A percentile compares a stretch with the other conserved stretches of the same genome.
Conservation (phyloP, 129 eudicot species). For the Apium graveolens region DNA sequence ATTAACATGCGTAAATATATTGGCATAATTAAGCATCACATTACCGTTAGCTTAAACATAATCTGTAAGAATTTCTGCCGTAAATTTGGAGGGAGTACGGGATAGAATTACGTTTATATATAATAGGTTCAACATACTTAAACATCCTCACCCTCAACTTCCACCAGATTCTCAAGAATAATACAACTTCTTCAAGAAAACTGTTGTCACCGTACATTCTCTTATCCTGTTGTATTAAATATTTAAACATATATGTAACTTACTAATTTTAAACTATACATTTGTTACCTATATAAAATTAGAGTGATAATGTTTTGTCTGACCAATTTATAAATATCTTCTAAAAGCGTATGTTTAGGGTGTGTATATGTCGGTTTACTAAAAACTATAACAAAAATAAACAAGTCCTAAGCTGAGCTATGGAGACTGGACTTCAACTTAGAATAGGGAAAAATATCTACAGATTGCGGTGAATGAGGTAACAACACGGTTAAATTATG, state of each 20-base stretch:
- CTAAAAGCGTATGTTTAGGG: no score
- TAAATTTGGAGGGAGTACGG: background rate
- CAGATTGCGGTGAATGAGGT: background rate
- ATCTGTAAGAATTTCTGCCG: background rate
- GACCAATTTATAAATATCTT: no score
- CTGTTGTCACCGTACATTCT: background rate
- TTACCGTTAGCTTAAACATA: background rate
- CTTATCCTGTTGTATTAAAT: background rate
- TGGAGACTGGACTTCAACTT: background rate
- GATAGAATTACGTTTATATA: background rate
- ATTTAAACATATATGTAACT: no score
- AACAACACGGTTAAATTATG: background rate
- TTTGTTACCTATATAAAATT: no score
- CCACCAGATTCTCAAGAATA: background rate
- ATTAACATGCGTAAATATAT: background rate
- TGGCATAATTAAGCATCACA: background rate
- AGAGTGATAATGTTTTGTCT: no score
- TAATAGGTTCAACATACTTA: no score
- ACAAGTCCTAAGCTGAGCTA: background rate
- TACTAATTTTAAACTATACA: no score
- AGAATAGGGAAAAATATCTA: background rate
- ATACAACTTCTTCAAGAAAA: background rate
- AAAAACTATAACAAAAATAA: background rate
- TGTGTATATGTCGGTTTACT: background rate
- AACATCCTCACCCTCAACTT: background rate